Evolutionary conservation across 345 rosid species (phyloP).

Genomic region (Murraya paniculata): DNA sequence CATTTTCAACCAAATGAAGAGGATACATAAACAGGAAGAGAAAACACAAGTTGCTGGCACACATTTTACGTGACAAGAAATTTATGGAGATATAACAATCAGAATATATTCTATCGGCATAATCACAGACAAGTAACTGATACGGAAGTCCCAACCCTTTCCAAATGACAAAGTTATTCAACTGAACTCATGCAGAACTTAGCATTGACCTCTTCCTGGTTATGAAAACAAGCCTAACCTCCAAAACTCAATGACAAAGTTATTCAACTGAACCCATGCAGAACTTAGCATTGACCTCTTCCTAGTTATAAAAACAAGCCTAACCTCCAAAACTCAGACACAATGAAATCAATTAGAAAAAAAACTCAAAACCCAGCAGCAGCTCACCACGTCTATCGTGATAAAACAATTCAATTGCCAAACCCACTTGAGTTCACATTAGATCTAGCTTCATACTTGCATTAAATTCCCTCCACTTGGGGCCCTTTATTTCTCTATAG

Average conservation of each 20-base stretch:
- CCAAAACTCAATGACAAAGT: background rate
- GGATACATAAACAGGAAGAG: background rate
- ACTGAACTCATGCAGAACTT: background rate
- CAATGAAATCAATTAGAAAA: background rate
- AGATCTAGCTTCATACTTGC: slow-evolving; percentile 6
- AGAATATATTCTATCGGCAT: background rate
- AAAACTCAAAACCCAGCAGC: background rate
- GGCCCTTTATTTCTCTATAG: background rate
- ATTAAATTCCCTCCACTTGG: background rate
- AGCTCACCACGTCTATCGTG: background rate
- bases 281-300: no score
- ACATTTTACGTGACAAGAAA: background rate
- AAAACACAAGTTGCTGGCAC: background rate
- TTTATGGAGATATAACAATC: background rate
- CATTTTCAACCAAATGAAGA: slow-evolving; percentile 23
- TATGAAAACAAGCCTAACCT: background rate
- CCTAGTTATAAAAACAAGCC: background rate
- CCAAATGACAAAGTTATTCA: background rate
- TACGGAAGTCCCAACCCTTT: background rate
- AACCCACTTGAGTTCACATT: background rate
- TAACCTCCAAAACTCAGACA: background rate
- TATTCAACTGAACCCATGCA: background rate
- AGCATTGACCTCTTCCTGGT: background rate
- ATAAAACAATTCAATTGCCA: background rate
- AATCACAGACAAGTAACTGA: background rate